Evolutionary conservation across 495 filamentous ascomycete genomes (phyloP).

Genomic region (Bombardia bombarda): DNA sequence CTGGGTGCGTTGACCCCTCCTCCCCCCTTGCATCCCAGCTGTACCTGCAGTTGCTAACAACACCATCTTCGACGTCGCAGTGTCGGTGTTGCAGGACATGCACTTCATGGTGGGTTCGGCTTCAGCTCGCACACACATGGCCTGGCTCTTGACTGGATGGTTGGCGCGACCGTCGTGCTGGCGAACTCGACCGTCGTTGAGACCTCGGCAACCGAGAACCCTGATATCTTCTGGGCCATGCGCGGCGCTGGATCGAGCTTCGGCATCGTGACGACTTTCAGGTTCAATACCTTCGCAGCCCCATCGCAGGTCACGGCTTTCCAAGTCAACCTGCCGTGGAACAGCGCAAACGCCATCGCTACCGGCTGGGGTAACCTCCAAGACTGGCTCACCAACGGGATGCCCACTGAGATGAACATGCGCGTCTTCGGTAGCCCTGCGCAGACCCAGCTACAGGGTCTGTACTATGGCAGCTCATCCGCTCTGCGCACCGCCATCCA

Average conservation of each 20-base stretch:
- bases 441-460: slow-evolving; percentile 34
- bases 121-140: slow-evolving; percentile 38
- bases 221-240: slow-evolving; percentile 40
- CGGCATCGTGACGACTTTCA: slow-evolving; percentile 35
- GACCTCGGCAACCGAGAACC: slow-evolving; percentile 31
- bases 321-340: slow-evolving; percentile 29
- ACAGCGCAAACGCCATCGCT: slow-evolving; percentile 22
- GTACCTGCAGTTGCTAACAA: background rate
- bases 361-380: slow-evolving; percentile 23
- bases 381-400: slow-evolving; percentile 25
- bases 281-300: slow-evolving; percentile 35
- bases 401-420: slow-evolving; percentile 39
- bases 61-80: slow-evolving; percentile 8
- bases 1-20: slow-evolving; percentile 21
- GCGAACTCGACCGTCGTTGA: slow-evolving; percentile 35
- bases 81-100: slow-evolving; percentile 36
- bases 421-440: slow-evolving; percentile 31
- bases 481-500: slow-evolving; percentile 25
- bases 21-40: background rate
- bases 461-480: slow-evolving; percentile 30
- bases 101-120: slow-evolving; percentile 37
- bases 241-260: slow-evolving; percentile 36
- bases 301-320: slow-evolving; percentile 33
- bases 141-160: slow-evolving; percentile 36
- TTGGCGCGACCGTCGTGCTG: slow-evolving; percentile 33